phyloP scores from a whole-genome alignment of 2,329 filamentous ascomycete genomes.

The Neoascochyta sp. region DNA sequence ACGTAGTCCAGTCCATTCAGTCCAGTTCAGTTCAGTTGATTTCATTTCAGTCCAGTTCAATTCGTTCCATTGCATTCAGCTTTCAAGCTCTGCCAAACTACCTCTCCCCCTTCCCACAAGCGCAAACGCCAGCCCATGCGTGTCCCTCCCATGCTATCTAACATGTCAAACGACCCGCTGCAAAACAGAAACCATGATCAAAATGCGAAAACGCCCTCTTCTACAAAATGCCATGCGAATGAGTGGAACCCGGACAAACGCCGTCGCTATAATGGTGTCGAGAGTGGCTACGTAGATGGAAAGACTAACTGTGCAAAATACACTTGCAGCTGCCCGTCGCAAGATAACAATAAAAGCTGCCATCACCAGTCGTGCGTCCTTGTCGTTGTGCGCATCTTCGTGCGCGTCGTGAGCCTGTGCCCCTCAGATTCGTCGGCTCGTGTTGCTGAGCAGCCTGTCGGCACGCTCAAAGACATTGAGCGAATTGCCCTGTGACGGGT shows the following conservation, averaged over 20 bases:
- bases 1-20: too few species aligned
- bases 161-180: too few species aligned
- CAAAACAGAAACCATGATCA: too few species aligned
- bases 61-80: too few species aligned
- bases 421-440: constrained; percentile 28
- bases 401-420: not conserved
- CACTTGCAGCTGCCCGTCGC: not conserved
- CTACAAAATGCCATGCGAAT: constrained; percentile 8
- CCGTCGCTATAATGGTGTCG: constrained; percentile 9
- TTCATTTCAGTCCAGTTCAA: too few species aligned
- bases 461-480: constrained; percentile 38
- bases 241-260: constrained; percentile 10
- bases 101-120: too few species aligned
- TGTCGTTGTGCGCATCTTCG: not conserved
- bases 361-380: not conserved
- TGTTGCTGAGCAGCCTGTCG: constrained; percentile 31
- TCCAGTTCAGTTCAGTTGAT: too few species aligned
- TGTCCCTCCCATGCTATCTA: too few species aligned
- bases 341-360: not conserved
- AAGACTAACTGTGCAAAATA: not conserved
- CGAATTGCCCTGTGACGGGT: constrained; percentile 17
- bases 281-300: constrained; percentile 1
- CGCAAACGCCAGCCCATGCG: too few species aligned
- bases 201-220: too few species aligned
- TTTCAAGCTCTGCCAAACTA: too few species aligned